Percentiles rank a stretch among this genome's conserved stretches.
Conservation (phyloP, 2,329 filamentous ascomycete species). For the Lasiodiplodia citricola region DNA sequence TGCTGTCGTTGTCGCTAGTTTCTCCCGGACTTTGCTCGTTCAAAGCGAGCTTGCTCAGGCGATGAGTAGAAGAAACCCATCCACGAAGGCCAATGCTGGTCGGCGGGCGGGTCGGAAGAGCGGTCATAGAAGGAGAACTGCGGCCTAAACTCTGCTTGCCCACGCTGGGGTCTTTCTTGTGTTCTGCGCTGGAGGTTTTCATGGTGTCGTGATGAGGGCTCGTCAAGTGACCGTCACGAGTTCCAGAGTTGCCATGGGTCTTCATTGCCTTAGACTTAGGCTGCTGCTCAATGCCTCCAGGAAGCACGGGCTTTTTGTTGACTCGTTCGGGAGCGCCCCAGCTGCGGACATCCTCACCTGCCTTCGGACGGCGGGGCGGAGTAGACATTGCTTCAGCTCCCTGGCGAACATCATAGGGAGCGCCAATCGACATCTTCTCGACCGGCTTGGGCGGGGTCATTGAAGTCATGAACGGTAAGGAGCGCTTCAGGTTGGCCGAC, state of each 20-base stretch:
- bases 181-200: background rate
- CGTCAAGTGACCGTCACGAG: background rate
- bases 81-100: background rate
- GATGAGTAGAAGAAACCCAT: background rate
- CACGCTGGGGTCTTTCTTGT: too few relatives aligned
- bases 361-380: background rate
- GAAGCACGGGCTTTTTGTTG: background rate
- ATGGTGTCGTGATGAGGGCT: background rate
- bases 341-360: constrained; percentile 2
- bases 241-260: background rate
- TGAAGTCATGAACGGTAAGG: background rate
- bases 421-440: background rate
- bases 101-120: background rate
- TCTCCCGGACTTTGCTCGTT: background rate
- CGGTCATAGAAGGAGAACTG: background rate
- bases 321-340: background rate
- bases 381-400: background rate
- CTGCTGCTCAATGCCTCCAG: background rate
- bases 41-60: background rate
- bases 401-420: background rate
- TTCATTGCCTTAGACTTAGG: background rate
- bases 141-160: background rate
- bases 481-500: constrained; percentile 4
- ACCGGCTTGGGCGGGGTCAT: background rate
- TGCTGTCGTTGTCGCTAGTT: background rate